phyloP scores from a whole-genome alignment of 768 basidiomycete species.

The Lactifluus subvellereus region DNA sequence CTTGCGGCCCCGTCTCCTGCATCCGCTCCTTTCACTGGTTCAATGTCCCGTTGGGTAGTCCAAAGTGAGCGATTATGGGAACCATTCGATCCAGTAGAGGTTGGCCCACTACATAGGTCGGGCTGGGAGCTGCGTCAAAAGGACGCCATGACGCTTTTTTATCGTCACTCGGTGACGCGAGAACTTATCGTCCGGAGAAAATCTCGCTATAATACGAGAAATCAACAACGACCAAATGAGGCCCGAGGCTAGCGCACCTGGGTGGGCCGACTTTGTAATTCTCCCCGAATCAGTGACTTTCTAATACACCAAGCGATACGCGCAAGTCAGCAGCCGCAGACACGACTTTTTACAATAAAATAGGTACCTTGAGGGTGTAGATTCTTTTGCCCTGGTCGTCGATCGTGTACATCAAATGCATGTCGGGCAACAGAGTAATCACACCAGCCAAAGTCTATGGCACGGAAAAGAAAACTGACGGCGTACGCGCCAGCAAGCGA shows the following conservation, averaged over 20 bases:
- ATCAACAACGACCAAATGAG: neutral
- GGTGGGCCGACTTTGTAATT: constrained; percentile 94
- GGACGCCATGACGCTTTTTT: constrained; percentile 86
- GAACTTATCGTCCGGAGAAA: constrained; percentile 99
- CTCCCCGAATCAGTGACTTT: constrained; percentile 78
- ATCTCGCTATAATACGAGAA: constrained; percentile 61
- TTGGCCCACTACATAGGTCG: constrained; percentile 63
- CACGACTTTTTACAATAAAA: neutral
- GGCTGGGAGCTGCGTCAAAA: constrained; percentile 83
- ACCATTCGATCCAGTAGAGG: neutral
- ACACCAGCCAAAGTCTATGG: neutral
- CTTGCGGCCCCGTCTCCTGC: neutral
- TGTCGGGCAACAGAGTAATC: constrained; percentile 34
- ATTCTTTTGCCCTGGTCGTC: constrained; percentile 72
- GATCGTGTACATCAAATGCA: constrained; percentile 97
- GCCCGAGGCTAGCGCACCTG: constrained; percentile 51
- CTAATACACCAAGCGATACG: constrained; percentile 36
- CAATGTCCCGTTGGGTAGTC: neutral
- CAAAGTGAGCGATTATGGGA: neutral
- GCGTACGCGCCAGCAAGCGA: no score
- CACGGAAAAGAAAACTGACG: neutral
- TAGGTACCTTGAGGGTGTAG: constrained; percentile 85
- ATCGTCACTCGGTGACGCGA: constrained; percentile 95
- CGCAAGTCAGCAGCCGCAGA: constrained; percentile 1
- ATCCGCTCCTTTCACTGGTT: neutral